A percentile compares a stretch with the other conserved stretches of the same genome.
These are phyloP conservation scores for Conticribra weissflogii DNA, from an alignment of 108 stramenopile genomes.

Conservation along the genomic window DNA sequence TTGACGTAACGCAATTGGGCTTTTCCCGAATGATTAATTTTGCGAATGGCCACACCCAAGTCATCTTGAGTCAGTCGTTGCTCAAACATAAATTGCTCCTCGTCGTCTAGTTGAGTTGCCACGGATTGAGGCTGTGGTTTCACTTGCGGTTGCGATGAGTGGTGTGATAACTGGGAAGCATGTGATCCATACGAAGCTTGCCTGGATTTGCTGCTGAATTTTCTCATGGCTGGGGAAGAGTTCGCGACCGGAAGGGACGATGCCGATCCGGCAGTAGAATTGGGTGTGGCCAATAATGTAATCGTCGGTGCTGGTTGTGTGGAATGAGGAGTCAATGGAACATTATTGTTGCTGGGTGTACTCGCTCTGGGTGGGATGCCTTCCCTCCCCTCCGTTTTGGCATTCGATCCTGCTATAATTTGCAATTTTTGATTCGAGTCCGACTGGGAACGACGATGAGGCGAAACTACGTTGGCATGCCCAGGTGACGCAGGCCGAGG, in stretches of 20 bases:
- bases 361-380: neutral
- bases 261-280: neutral
- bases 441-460: neutral
- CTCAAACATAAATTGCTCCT: conserved; percentile 88
- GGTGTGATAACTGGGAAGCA: neutral
- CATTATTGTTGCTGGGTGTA: neutral
- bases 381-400: neutral
- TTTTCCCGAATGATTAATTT: conserved; percentile 88
- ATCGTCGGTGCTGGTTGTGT: neutral
- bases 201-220: neutral
- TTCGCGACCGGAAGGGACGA: neutral
- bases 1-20: conserved; percentile 80
- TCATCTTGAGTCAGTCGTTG: conserved; percentile 77
- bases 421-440: neutral
- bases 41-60: conserved; percentile 81
- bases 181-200: neutral
- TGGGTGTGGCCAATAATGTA: neutral
- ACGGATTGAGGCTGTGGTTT: neutral
- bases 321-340: neutral
- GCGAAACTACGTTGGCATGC: neutral
- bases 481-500: no score
- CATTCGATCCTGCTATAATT: neutral
- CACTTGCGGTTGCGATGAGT: neutral
- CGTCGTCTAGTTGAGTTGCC: conserved; percentile 35
- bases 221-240: neutral